A percentile compares a stretch with the other conserved stretches of the same genome.
Conservation (phyloP, 441 rosid genomes). For the Adansonia rubrostipa region DNA sequence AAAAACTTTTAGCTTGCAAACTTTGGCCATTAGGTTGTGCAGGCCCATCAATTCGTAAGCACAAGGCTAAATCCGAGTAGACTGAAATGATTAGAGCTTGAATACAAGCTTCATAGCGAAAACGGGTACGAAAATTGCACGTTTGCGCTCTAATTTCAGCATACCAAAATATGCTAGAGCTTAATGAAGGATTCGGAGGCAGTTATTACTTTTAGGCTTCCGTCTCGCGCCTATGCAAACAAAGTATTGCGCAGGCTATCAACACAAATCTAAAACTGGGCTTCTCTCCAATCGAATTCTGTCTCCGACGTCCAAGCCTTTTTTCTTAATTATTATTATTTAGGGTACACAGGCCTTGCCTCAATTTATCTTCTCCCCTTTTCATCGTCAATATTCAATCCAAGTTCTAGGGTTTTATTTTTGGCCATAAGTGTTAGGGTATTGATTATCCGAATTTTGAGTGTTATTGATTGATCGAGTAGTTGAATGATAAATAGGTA, state of each 20-base stretch:
- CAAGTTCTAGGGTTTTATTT: background rate
- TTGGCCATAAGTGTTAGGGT: background rate
- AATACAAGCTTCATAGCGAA: too few relatives aligned
- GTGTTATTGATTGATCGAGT: conserved; percentile 13
- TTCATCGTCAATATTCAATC: background rate
- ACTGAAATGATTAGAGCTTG: too few relatives aligned
- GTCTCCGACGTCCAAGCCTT: background rate
- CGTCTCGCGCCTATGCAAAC: background rate
- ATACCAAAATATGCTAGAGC: too few relatives aligned
- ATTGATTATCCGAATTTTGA: background rate
- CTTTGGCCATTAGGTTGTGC: too few relatives aligned
- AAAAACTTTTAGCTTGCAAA: too few relatives aligned
- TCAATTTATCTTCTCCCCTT: background rate
- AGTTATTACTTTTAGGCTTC: background rate
- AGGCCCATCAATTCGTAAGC: too few relatives aligned
- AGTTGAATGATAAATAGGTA: background rate
- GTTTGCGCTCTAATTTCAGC: too few relatives aligned
- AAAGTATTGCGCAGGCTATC: background rate
- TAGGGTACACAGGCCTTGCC: too few relatives aligned
- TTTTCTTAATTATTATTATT: background rate
- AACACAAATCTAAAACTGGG: background rate
- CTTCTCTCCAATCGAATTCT: background rate
- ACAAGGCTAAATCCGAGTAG: too few relatives aligned
- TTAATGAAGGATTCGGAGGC: too few relatives aligned
- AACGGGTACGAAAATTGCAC: too few relatives aligned